These are phyloP conservation scores for Mayamaea pseudoterrestris DNA, from an alignment of 108 stramenopile genomes.

Conservation along the genomic window DNA sequence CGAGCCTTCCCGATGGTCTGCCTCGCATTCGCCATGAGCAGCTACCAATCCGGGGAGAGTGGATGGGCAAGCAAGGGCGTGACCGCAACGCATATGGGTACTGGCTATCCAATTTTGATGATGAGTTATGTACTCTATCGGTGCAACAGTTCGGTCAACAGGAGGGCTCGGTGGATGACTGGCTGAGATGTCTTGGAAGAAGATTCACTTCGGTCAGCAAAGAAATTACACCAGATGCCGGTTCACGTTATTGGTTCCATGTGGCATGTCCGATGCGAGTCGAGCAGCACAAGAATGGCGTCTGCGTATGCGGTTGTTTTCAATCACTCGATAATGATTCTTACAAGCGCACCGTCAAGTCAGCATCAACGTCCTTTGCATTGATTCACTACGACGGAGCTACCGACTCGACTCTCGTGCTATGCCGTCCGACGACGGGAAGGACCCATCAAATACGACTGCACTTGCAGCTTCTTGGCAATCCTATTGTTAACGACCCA, in stretches of 20 bases:
- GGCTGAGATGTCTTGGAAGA: conserved; percentile 9
- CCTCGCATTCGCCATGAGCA: not conserved
- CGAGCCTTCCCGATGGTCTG: no score
- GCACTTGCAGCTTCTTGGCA: conserved; percentile 66
- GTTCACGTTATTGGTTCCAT: conserved; percentile 32
- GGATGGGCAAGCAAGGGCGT: conserved; percentile 4
- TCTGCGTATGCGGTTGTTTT: conserved; percentile 67
- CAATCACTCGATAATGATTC: conserved; percentile 28
- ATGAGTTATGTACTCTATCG: no score
- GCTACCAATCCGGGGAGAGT: conserved; percentile 2
- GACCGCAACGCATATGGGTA: conserved; percentile 6
- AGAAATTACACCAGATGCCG: not conserved
- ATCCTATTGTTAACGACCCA: conserved; percentile 84
- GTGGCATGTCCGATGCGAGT: conserved; percentile 69
- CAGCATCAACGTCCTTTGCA: conserved; percentile 66
- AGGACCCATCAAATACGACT: conserved; percentile 83
- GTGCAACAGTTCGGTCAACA: no score
- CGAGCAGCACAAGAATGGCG: conserved; percentile 55
- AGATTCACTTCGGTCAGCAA: not conserved
- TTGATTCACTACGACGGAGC: conserved; percentile 45
- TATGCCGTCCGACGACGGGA: conserved; percentile 58
- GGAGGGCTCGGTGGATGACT: no score
- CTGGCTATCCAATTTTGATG: not conserved
- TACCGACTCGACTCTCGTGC: conserved; percentile 60
- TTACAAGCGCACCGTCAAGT: conserved; percentile 50